Percentiles rank a stretch among this genome's conserved stretches.
phyloP scores from a whole-genome alignment of 257 asterid genomes.

The Salvia splendens region DNA sequence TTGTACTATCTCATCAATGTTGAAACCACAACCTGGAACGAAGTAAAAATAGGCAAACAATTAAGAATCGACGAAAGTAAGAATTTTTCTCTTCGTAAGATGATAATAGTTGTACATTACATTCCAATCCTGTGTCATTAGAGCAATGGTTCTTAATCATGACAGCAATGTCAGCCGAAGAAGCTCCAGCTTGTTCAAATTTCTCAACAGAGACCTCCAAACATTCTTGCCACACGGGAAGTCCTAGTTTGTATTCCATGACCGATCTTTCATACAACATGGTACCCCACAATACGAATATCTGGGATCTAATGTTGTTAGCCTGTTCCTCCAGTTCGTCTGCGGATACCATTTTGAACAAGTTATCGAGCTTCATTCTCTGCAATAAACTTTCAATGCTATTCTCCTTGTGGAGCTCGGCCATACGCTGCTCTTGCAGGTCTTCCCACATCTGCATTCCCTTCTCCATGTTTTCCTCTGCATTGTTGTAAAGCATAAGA shows the following conservation, averaged over 20 bases:
- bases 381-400: slow-evolving; percentile 45
- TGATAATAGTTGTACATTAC: slow-evolving; percentile 36
- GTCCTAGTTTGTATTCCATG: slow-evolving; percentile 76
- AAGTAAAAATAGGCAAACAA: too few species aligned
- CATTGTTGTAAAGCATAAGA: slow-evolving; percentile 69
- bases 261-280: slow-evolving; percentile 88
- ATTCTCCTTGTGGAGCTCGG: slow-evolving; percentile 43
- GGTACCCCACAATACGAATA: slow-evolving; percentile 83
- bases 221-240: slow-evolving; percentile 91
- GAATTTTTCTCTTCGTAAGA: background rate
- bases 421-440: slow-evolving; percentile 50
- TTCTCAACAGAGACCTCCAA: slow-evolving; percentile 82
- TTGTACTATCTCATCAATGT: slow-evolving; percentile 90
- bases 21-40: slow-evolving; percentile 76
- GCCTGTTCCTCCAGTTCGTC: slow-evolving; percentile 77
- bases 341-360: slow-evolving; percentile 54
- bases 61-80: too few species aligned
- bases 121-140: slow-evolving; percentile 57
- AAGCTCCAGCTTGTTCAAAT: slow-evolving; percentile 86
- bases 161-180: slow-evolving; percentile 78
- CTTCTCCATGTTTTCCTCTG: slow-evolving; percentile 82
- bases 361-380: slow-evolving; percentile 58
- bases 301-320: slow-evolving; percentile 69
- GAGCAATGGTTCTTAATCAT: slow-evolving; percentile 90
- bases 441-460: slow-evolving; percentile 89